These are phyloP conservation scores for Crepidotus variabilis DNA, from an alignment of 768 basidiomycete genomes.

Conservation along the genomic window DNA sequence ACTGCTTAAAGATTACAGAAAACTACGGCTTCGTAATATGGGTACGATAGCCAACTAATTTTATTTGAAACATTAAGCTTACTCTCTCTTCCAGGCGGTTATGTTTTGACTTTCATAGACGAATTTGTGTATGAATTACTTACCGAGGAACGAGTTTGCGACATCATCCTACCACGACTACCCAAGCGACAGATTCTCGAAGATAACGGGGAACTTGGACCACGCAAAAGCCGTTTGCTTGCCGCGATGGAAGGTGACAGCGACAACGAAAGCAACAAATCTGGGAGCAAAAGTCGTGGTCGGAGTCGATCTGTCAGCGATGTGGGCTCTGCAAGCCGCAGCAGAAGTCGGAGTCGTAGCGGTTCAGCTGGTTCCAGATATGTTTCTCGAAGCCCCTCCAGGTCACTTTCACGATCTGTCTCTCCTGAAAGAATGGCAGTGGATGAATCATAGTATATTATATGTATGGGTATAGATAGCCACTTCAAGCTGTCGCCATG, in stretches of 20 bases:
- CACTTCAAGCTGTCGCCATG: not conserved
- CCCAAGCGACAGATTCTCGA: conserved; percentile 84
- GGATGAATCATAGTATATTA: conserved; percentile 35
- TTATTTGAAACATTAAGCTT: not conserved
- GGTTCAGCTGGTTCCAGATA: conserved; percentile 49
- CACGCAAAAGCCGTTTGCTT: conserved; percentile 81
- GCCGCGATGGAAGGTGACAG: conserved; percentile 80
- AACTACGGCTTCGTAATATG: conserved; percentile 77
- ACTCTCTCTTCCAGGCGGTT: conserved; percentile 58
- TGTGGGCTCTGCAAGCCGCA: conserved; percentile 26
- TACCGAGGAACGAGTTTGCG: conserved; percentile 89
- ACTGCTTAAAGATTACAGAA: conserved; percentile 89
- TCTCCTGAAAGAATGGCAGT: conserved; percentile 50
- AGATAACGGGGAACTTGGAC: conserved; percentile 86
- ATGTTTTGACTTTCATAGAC: conserved; percentile 83
- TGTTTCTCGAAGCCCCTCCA: conserved; percentile 62
- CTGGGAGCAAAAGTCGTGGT: conserved; percentile 30
- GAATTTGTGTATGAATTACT: conserved; percentile 86
- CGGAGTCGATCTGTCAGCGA: conserved; percentile 13
- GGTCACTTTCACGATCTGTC: conserved; percentile 41
- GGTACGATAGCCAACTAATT: conserved; percentile 41
- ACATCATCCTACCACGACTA: conserved; percentile 91
- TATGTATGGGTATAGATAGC: not conserved
- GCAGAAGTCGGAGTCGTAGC: conserved; percentile 36
- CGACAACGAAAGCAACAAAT: conserved; percentile 43